Percentiles rank a stretch among this genome's conserved stretches.
Evolutionary conservation across 1,284 basidiomycete genomes (phyloP).

Genomic region (Boletellus dicymbophilus): DNA sequence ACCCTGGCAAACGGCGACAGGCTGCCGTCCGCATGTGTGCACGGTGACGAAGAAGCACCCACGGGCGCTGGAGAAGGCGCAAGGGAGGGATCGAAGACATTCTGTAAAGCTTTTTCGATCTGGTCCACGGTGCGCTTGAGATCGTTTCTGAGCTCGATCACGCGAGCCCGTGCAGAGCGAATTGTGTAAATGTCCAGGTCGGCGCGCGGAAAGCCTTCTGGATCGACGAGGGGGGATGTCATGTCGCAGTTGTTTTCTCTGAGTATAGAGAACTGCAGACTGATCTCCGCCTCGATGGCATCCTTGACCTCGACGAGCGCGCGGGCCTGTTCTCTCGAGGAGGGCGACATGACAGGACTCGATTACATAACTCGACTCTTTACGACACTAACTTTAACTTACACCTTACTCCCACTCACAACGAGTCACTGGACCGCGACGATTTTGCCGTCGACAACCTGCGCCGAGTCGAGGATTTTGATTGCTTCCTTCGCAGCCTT

Average conservation of each 20-base stretch:
- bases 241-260: constrained; percentile 59
- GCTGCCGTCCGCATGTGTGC: constrained; percentile 16
- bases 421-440: constrained; percentile 40
- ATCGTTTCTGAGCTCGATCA: constrained; percentile 82
- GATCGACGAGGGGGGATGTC: constrained; percentile 75
- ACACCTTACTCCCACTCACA: too few relatives aligned
- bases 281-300: constrained; percentile 64
- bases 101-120: constrained; percentile 67
- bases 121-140: constrained; percentile 62
- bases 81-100: constrained; percentile 57
- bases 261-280: constrained; percentile 61
- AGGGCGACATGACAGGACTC: constrained; percentile 31
- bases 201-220: constrained; percentile 83
- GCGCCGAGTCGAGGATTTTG: constrained; percentile 56
- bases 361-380: constrained; percentile 25
- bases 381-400: too few relatives aligned
- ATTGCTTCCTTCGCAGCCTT: constrained; percentile 79
- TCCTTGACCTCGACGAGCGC: constrained; percentile 63
- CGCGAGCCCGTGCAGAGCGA: constrained; percentile 68
- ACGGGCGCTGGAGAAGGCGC: constrained; percentile 11
- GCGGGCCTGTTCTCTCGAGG: constrained; percentile 54
- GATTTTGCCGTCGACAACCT: constrained; percentile 69
- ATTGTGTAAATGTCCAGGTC: constrained; percentile 86
- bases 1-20: constrained; percentile 71
- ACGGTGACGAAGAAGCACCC: constrained; percentile 1